These are phyloP conservation scores for Phialophora verrucosa DNA, from an alignment of 2,329 filamentous ascomycete species.

Conservation along the genomic window DNA sequence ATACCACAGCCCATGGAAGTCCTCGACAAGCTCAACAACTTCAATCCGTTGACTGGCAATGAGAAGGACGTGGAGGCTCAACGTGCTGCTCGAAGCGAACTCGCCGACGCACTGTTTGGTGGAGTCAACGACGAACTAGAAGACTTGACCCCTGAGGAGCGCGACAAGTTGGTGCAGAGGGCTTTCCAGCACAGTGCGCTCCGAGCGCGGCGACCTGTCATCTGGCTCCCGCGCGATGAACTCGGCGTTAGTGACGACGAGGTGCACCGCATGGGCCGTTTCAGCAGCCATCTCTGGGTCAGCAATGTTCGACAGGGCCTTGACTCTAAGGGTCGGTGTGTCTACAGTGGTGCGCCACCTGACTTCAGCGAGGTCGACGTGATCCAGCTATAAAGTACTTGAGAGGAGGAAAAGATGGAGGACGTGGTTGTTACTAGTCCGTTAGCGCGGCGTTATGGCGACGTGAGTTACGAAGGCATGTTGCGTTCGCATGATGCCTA, in stretches of 20 bases:
- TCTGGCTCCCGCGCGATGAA: conserved; percentile 94
- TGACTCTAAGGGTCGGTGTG: conserved; percentile 79
- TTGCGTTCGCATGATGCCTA: not conserved
- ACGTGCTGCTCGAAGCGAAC: conserved; percentile 58
- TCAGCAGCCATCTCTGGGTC: conserved; percentile 82
- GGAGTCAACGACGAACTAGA: conserved; percentile 92
- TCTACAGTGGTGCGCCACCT: conserved; percentile 83
- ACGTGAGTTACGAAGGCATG: not conserved
- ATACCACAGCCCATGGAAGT: conserved; percentile 31
- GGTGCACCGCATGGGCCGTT: conserved; percentile 74
- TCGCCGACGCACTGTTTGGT: conserved; percentile 82
- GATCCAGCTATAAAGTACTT: conserved; percentile 68
- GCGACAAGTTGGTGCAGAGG: conserved; percentile 81
- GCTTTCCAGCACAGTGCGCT: conserved; percentile 91
- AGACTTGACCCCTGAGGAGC: conserved; percentile 86
- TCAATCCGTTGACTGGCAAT: conserved; percentile 49
- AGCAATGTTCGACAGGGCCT: conserved; percentile 90
- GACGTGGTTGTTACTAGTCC: not conserved
- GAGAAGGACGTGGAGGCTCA: conserved; percentile 73
- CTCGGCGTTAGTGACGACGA: conserved; percentile 92
- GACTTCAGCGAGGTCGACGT: conserved; percentile 89
- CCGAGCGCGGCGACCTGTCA: conserved; percentile 79
- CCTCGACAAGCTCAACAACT: conserved; percentile 39
- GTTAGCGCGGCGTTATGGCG: conserved; percentile 4
- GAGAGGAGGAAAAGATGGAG: not conserved